Conservation (phyloP, 1,284 basidiomycete species). For the Ustilago curta region DNA sequence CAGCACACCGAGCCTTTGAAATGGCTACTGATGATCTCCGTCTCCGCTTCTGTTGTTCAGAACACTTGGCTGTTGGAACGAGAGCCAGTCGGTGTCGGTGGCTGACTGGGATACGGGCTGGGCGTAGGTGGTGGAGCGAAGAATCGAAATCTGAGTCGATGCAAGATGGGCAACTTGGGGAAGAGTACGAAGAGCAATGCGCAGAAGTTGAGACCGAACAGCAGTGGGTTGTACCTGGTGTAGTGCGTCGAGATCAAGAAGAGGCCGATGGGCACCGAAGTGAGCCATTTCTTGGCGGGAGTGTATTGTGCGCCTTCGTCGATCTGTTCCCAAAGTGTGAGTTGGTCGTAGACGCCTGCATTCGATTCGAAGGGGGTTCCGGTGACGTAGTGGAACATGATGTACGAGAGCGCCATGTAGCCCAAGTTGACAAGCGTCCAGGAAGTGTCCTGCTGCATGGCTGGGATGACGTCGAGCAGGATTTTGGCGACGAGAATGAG, state of each 20-base stretch:
- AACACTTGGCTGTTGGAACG: conserved; percentile 31
- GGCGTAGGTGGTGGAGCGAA: conserved; percentile 41
- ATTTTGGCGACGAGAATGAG: conserved; percentile 91
- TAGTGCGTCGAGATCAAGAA: conserved; percentile 98
- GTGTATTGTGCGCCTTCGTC: conserved; percentile 98
- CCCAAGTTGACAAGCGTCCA: conserved; percentile 95
- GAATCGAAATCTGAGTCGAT: conserved; percentile 57
- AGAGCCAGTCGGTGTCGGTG: conserved; percentile 54
- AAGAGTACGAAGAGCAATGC: conserved; percentile 87
- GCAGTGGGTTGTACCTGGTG: conserved; percentile 81
- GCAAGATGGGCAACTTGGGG: conserved; percentile 88
- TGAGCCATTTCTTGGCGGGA: conserved; percentile 96
- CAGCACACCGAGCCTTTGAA: no score
- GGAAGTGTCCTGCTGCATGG: conserved; percentile 91
- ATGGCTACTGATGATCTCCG: neutral
- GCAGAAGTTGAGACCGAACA: conserved; percentile 91
- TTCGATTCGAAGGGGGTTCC: conserved; percentile 91
- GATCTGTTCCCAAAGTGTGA: conserved; percentile 99
- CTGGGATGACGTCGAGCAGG: conserved; percentile 91
- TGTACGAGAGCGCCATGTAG: conserved; percentile 92
- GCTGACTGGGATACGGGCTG: conserved; percentile 51
- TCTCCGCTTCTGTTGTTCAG: neutral
- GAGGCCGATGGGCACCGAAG: conserved; percentile 89
- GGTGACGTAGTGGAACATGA: conserved; percentile 99
- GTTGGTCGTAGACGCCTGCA: conserved; percentile 93